Conservation (phyloP, 371 early-diverging fungal genomes). For the Conidiobolus incongruus region DNA sequence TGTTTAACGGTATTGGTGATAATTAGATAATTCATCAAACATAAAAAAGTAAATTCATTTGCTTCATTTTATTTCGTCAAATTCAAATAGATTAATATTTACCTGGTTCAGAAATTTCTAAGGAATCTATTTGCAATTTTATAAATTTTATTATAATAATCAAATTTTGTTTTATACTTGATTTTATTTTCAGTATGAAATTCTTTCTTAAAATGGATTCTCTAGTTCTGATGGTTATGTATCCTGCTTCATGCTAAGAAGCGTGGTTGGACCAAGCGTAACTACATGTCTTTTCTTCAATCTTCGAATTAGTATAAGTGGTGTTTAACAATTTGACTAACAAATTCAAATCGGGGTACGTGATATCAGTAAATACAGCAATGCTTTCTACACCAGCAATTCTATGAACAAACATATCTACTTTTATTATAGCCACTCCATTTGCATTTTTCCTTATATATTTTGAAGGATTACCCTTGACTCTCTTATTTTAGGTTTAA, state of each 20-base stretch:
- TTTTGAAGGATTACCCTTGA: conserved; percentile 71
- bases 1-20: too few relatives aligned
- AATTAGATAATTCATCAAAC: too few relatives aligned
- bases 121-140: too few relatives aligned
- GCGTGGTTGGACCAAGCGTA: conserved; percentile 56
- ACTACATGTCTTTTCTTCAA: conserved; percentile 6
- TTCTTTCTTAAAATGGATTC: conserved; percentile 14
- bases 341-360: conserved; percentile 35
- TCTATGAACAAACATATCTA: conserved; percentile 62
- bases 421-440: conserved; percentile 55
- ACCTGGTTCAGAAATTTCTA: too few relatives aligned
- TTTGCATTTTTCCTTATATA: conserved; percentile 28
- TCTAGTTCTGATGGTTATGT: conserved; percentile 60
- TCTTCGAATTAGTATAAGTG: background rate
- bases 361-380: conserved; percentile 67
- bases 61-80: too few relatives aligned
- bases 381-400: conserved; percentile 31
- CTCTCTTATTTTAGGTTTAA: conserved; percentile 60
- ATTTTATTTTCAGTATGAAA: background rate
- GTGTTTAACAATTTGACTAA: conserved; percentile 11
- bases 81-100: too few relatives aligned
- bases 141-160: too few relatives aligned
- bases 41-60: too few relatives aligned
- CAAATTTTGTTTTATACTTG: too few relatives aligned
- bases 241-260: conserved; percentile 73